Evolutionary conservation across 805 yeast species (phyloP).

Genomic region (Saccharomycopsis sp.): DNA sequence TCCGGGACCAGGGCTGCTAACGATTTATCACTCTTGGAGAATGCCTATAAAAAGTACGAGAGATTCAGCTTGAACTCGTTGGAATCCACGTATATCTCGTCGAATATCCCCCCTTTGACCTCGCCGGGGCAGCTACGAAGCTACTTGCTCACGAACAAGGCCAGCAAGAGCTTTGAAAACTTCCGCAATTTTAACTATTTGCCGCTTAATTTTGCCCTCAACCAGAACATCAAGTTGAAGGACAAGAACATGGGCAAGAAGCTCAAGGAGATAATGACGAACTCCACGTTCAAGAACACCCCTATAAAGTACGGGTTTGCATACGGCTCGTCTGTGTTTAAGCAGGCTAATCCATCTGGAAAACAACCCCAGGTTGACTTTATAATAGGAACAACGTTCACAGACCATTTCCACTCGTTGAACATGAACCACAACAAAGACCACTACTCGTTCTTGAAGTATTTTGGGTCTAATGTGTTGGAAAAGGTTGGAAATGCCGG

Average conservation of each 20-base stretch:
- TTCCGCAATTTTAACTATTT: conserved; percentile 19
- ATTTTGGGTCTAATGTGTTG: conserved; percentile 53
- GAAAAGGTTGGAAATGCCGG: conserved; percentile 60
- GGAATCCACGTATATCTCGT: conserved; percentile 25
- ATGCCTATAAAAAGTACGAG: conserved; percentile 22
- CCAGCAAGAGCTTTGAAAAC: conserved; percentile 3
- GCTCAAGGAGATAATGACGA: conserved; percentile 16
- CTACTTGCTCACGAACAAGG: conserved; percentile 8
- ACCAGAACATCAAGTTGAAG: conserved; percentile 18
- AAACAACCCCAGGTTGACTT: conserved; percentile 66
- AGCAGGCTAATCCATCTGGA: conserved; percentile 51
- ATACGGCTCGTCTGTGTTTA: conserved; percentile 90
- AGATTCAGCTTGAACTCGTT: conserved; percentile 13
- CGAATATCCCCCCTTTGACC: conserved; percentile 17
- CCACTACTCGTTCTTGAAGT: conserved; percentile 70
- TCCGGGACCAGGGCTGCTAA: background rate
- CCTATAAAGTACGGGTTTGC: conserved; percentile 82
- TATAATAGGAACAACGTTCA: conserved; percentile 72
- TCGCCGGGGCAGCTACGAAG: conserved; percentile 5
- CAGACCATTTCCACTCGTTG: conserved; percentile 67
- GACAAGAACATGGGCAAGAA: background rate
- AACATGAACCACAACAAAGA: conserved; percentile 61
- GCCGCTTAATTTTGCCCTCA: conserved; percentile 19
- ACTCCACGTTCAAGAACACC: conserved; percentile 43
- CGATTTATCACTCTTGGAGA: conserved; percentile 19